phyloP scores from a whole-genome alignment of 1,139 yeast genomes.

The Saccharomyces pastorianus region DNA sequence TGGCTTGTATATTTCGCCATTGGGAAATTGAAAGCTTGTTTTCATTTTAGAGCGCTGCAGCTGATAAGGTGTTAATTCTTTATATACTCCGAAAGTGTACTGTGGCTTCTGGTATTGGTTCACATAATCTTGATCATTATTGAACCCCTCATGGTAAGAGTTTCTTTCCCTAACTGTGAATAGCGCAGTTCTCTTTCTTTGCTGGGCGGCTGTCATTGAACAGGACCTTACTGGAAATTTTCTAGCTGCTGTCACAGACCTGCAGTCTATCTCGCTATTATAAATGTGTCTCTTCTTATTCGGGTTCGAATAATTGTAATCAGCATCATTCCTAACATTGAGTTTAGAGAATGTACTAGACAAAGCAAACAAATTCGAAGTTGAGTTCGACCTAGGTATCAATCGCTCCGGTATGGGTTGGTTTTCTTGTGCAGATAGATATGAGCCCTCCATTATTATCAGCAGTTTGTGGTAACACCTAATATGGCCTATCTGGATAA shows the following conservation, averaged over 20 bases:
- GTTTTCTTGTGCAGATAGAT: not conserved
- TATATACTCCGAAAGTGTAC: not conserved
- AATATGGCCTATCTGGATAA: not conserved
- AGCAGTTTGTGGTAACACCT: not conserved
- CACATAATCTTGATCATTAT: not conserved
- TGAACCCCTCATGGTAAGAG: not conserved
- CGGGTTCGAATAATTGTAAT: not conserved
- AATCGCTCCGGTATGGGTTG: not conserved
- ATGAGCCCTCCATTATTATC: not conserved
- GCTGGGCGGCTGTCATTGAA: slow-evolving; percentile 1
- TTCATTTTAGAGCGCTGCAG: not conserved
- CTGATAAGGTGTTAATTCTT: not conserved
- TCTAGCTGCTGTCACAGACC: not conserved
- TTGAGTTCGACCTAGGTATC: slow-evolving; percentile 7
- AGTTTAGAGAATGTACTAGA: not conserved
- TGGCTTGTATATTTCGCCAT: not conserved
- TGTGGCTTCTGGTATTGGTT: not conserved
- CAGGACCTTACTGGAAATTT: not conserved
- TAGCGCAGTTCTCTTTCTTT: not conserved
- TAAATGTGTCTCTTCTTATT: not conserved
- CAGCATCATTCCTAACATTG: not conserved
- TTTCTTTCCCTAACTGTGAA: not conserved
- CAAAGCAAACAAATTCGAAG: slow-evolving; percentile 21
- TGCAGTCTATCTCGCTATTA: not conserved
- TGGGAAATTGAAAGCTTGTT: not conserved